Conservation (phyloP, 805 yeast genomes). For the Candida mattraensis region DNA sequence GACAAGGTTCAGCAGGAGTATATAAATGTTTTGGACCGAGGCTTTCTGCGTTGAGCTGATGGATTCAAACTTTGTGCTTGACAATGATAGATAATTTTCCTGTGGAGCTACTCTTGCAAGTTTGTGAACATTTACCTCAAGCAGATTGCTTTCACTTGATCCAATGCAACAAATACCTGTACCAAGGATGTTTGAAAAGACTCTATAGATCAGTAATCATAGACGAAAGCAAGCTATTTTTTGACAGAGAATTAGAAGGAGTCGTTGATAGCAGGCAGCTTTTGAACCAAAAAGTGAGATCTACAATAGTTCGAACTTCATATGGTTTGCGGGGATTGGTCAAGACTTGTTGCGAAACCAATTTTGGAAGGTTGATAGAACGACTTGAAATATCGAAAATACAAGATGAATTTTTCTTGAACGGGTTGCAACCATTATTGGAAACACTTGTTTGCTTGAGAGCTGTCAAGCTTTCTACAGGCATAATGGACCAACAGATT, state of each 20-base stretch:
- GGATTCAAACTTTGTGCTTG: too few relatives aligned
- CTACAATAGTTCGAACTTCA: conserved; percentile 21
- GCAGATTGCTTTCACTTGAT: conserved; percentile 28
- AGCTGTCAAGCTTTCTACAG: too few relatives aligned
- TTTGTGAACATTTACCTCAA: conserved; percentile 23
- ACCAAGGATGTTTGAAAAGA: conserved; percentile 13
- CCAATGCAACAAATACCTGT: conserved; percentile 15
- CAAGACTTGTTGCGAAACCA: conserved; percentile 10
- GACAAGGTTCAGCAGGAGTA: too few relatives aligned
- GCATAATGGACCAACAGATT: too few relatives aligned
- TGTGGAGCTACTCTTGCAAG: conserved; percentile 19
- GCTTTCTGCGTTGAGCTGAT: too few relatives aligned
- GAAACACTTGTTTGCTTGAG: too few relatives aligned
- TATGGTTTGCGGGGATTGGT: conserved; percentile 26
- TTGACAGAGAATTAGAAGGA: conserved; percentile 23
- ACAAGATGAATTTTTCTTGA: too few relatives aligned
- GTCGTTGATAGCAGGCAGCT: conserved; percentile 16
- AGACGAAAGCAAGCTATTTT: conserved; percentile 23
- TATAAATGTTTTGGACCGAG: too few relatives aligned
- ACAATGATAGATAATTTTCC: conserved; percentile 29
- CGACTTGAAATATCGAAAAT: conserved; percentile 5
- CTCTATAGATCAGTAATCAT: conserved; percentile 26
- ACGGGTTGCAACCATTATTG: too few relatives aligned
- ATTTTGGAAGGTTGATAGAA: conserved; percentile 1
- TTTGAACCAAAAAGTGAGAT: conserved; percentile 14